These are phyloP conservation scores for Sordariomycetes sp. DNA, from an alignment of 2,329 filamentous ascomycete species.

Conservation along the genomic window DNA sequence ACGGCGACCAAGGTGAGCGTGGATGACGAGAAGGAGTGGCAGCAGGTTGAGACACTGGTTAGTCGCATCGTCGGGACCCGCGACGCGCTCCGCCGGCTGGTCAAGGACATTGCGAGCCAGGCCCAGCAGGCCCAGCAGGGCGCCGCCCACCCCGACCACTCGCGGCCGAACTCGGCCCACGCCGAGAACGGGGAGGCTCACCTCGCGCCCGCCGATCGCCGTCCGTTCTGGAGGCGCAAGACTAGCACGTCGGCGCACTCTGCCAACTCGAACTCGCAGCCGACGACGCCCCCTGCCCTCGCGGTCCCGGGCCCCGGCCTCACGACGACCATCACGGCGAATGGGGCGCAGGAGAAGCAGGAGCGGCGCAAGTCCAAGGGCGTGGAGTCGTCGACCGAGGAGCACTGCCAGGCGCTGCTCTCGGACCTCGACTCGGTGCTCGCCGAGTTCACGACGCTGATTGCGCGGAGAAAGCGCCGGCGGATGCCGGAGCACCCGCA, in stretches of 20 bases:
- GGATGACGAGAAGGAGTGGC: constrained; percentile 73
- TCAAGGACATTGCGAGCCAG: constrained; percentile 66
- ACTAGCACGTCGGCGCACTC: constrained; percentile 37
- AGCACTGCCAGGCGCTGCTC: constrained; percentile 73
- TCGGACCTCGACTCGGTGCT: constrained; percentile 76
- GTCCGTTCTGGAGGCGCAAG: constrained; percentile 89
- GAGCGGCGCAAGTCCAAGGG: constrained; percentile 21
- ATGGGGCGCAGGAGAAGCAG: constrained; percentile 12
- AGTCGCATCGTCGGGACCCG: constrained; percentile 77
- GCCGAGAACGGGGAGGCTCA: constrained; percentile 9
- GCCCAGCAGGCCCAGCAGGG: constrained; percentile 24
- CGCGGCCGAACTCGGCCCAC: constrained; percentile 31
- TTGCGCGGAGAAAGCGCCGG: constrained; percentile 68
- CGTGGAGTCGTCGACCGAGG: constrained; percentile 55
- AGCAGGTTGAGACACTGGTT: constrained; percentile 71
- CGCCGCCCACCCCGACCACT: constrained; percentile 20
- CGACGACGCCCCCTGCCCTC: constrained; percentile 17
- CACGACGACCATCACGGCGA: constrained; percentile 15
- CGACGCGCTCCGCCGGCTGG: constrained; percentile 76
- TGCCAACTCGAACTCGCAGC: constrained; percentile 20
- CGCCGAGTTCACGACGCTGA: constrained; percentile 63
- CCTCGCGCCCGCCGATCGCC: constrained; percentile 32
- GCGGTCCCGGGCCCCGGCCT: constrained; percentile 27
- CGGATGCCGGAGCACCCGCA: constrained; percentile 42
- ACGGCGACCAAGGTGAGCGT: constrained; percentile 18